These are phyloP conservation scores for Russula sp. DNA, from an alignment of 768 basidiomycete species.

Conservation along the genomic window DNA sequence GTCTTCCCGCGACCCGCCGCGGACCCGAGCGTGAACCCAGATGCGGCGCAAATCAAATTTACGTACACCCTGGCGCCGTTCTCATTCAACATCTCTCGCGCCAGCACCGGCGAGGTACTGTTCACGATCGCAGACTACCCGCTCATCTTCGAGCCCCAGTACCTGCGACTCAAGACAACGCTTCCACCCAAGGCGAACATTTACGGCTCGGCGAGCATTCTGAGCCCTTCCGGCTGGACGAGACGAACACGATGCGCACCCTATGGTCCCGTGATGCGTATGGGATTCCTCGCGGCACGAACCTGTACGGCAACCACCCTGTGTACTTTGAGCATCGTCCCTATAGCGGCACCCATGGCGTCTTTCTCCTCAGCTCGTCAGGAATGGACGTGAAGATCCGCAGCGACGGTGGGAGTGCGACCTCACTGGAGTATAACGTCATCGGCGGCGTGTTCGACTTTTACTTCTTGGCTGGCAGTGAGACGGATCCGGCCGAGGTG, in stretches of 20 bases:
- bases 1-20: conserved; percentile 55
- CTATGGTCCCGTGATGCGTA: conserved; percentile 67
- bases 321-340: conserved; percentile 68
- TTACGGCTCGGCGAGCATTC: conserved; percentile 78
- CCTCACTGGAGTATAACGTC: conserved; percentile 66
- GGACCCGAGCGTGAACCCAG: conserved; percentile 34
- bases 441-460: conserved; percentile 78
- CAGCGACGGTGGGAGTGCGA: conserved; percentile 33
- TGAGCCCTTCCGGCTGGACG: conserved; percentile 57
- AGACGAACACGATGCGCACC: conserved; percentile 43
- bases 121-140: conserved; percentile 61
- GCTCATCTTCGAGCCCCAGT: conserved; percentile 74
- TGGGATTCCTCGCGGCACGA: conserved; percentile 55
- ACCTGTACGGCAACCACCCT: conserved; percentile 72
- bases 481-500: conserved; percentile 53
- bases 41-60: conserved; percentile 51
- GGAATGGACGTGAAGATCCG: conserved; percentile 74
- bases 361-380: conserved; percentile 65
- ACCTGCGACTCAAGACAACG: conserved; percentile 64
- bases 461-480: conserved; percentile 71
- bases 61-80: conserved; percentile 59
- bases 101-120: conserved; percentile 49
- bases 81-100: conserved; percentile 55
- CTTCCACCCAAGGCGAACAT: conserved; percentile 63
- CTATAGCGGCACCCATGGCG: conserved; percentile 60